These are phyloP conservation scores for Prunus mira DNA, from an alignment of 306 rosid species.

Conservation along the genomic window DNA sequence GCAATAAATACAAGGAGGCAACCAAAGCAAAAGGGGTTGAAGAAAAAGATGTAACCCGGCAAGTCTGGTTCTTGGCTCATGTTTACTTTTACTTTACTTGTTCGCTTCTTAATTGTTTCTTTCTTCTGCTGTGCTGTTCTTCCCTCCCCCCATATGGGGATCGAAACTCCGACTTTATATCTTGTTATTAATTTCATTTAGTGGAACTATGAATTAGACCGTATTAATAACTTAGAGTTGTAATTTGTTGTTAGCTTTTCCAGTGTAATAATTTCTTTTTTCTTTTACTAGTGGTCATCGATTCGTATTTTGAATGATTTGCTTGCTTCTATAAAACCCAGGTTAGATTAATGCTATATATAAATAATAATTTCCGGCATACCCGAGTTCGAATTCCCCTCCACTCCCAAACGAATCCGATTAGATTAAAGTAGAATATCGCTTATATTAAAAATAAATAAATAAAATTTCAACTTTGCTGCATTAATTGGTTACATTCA, in stretches of 20 bases:
- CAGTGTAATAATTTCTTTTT: not conserved
- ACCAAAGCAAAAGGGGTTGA: not conserved
- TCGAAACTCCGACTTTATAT: not conserved
- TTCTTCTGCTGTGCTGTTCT: not conserved
- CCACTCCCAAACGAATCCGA: no score
- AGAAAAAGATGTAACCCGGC: constrained; percentile 15
- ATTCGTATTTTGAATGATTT: not conserved
- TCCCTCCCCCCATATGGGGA: not conserved
- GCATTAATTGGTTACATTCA: no score
- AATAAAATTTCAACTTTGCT: no score
- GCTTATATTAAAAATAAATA: no score
- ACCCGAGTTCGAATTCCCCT: no score
- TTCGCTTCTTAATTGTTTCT: not conserved
- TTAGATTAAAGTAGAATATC: no score
- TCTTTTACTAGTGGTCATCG: not conserved
- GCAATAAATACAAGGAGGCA: not conserved
- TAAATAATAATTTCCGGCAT: no score
- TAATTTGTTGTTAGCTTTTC: not conserved
- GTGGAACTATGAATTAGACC: not conserved
- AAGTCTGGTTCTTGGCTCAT: constrained; percentile 43
- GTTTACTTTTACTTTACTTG: not conserved
- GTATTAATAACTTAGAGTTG: not conserved
- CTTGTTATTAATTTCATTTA: not conserved
- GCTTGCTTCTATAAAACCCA: not conserved
- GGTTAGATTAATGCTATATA: not conserved